Evolutionary conservation across 2,329 filamentous ascomycete species (phyloP), one percentile per base, ranked within the genome.

Genomic region (Fusarium domesticum): DNA sequence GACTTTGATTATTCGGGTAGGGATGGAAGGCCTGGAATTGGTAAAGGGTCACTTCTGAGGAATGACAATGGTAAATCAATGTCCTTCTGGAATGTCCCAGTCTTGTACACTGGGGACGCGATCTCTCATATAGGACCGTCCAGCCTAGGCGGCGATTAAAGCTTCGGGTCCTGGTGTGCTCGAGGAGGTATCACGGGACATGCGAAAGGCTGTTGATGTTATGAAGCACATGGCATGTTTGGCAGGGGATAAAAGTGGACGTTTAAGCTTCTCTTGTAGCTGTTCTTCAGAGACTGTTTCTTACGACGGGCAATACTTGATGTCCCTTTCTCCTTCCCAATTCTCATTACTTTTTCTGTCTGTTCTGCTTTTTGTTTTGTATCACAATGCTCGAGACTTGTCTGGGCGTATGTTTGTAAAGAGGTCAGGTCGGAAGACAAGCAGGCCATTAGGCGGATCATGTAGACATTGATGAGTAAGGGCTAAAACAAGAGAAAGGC

Each of bases 201-300:
- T 38, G 35, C 32, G 37, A 39, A 33, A 39, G 18, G 18, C 35
- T 28, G 23, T 34, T 16, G 39, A 34, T 10, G 35, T 30, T 32
- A 39, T 23, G 39, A 23, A 23, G 20, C 20, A 10, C 20, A 23
- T 36, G 42, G 48, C 23, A 43, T 11, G 31, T 28, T 35, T 42
- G 37, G 35, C 42, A 45, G 42, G 41, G 18, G 16, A 40, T 39
- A 54, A 59, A 59, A 37, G 45, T 47, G 47, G 53, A 48, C 33
- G 42, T 49, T 48, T 56, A 54, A 43, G 49, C 45, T 60, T 57
- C 41, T 56, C 43, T 37, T 60, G 57, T 57, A 60, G 51, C 48
- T 53, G 45, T 57, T 47, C 32, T 46, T 50, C 35, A 45, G 45
- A 42, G 34, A 17, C 38, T 41, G 41, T 40, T 28, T 45, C 42